Evolutionary conservation across 2,329 filamentous ascomycete genomes (phyloP).

Genomic region (Verticillium albo-atrum): DNA sequence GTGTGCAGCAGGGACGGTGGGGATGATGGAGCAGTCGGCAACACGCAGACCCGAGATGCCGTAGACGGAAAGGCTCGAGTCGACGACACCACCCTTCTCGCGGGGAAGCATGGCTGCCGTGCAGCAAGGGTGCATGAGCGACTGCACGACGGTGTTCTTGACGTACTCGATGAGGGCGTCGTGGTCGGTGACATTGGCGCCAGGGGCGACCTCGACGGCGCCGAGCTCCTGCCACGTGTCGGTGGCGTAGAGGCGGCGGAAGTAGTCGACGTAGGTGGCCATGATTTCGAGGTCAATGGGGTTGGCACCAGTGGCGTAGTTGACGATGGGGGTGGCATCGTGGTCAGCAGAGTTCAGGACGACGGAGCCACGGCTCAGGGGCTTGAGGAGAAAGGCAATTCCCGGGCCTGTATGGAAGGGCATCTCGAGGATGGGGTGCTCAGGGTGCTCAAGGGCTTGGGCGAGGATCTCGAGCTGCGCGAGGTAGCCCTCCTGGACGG

Average conservation of each 20-base stretch:
- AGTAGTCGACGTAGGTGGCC: slow-evolving; percentile 23
- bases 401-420: slow-evolving; percentile 19
- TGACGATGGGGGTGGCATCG: slow-evolving; percentile 22
- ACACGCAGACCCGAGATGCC: slow-evolving; percentile 26
- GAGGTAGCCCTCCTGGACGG: slow-evolving; percentile 19
- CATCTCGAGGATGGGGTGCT: slow-evolving; percentile 23
- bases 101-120: slow-evolving; percentile 39
- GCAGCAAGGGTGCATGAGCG: slow-evolving; percentile 36
- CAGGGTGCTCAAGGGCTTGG: slow-evolving; percentile 19
- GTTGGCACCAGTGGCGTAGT: slow-evolving; percentile 28
- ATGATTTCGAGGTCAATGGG: slow-evolving; percentile 30
- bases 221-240: slow-evolving; percentile 20
- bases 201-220: slow-evolving; percentile 23
- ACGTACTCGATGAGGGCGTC: slow-evolving; percentile 15
- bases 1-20: slow-evolving; percentile 26
- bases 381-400: slow-evolving; percentile 22
- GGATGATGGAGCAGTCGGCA: slow-evolving; percentile 20
- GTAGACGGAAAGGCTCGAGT: slow-evolving; percentile 26
- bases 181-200: slow-evolving; percentile 14
- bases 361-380: slow-evolving; percentile 29
- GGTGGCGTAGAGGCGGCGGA: slow-evolving; percentile 20
- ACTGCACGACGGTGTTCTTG: slow-evolving; percentile 23
- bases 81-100: slow-evolving; percentile 29
- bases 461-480: slow-evolving; percentile 19
- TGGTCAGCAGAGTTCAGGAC: slow-evolving; percentile 15